These are phyloP conservation scores for Phytophthora litchii DNA, from an alignment of 352 stramenopile genomes.

Conservation along the genomic window DNA sequence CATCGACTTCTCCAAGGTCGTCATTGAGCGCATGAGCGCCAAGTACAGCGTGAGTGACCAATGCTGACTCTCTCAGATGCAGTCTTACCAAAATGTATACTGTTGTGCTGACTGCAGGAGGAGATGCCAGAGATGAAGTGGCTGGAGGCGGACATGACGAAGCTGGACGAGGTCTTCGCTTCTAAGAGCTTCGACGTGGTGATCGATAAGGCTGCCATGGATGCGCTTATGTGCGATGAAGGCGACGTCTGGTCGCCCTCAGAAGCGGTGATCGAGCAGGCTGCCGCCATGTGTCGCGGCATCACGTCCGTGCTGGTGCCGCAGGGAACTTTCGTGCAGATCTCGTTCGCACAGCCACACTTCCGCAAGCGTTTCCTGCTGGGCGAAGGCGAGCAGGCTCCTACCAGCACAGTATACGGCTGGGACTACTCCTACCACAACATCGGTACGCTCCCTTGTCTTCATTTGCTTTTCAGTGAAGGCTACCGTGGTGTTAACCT, in stretches of 20 bases:
- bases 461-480: background rate
- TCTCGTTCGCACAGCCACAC: conserved; percentile 83
- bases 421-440: conserved; percentile 61
- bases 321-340: conserved; percentile 68
- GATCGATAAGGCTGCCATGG: conserved; percentile 88
- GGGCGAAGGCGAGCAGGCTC: conserved; percentile 41
- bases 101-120: conserved; percentile 25
- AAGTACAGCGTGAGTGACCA: conserved; percentile 49
- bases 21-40: conserved; percentile 70
- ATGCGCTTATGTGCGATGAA: conserved; percentile 80
- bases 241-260: conserved; percentile 77
- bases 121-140: conserved; percentile 59
- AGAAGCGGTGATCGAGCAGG: conserved; percentile 50
- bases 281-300: conserved; percentile 56
- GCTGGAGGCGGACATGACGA: conserved; percentile 67
- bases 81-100: background rate
- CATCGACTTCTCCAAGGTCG: conserved; percentile 71
- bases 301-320: conserved; percentile 51
- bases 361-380: conserved; percentile 76
- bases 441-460: conserved; percentile 39
- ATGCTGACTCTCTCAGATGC: background rate
- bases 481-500: conserved; percentile 6
- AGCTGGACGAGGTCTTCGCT: conserved; percentile 45
- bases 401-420: conserved; percentile 43
- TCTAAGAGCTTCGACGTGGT: conserved; percentile 69